A percentile compares a stretch with the other conserved stretches of the same genome.
phyloP scores from a whole-genome alignment of 1,284 basidiomycete species.

The Ustilago xerochloae region DNA sequence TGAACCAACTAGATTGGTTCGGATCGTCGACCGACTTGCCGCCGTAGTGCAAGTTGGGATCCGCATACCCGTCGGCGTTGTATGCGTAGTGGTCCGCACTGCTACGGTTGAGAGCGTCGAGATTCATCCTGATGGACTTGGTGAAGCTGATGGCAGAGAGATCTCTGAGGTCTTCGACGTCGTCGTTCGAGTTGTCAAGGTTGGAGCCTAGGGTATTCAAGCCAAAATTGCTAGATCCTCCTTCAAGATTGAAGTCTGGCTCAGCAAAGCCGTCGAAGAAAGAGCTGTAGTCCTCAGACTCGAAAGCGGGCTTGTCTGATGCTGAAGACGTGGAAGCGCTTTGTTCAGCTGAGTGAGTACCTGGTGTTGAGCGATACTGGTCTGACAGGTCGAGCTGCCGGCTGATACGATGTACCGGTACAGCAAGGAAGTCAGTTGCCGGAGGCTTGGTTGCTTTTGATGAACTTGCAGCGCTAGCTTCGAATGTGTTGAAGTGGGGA shows the following conservation, averaged over 20 bases:
- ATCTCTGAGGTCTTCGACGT: slow-evolving; percentile 27
- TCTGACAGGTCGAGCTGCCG: background rate
- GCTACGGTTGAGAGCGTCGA: slow-evolving; percentile 20
- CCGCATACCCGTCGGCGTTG: slow-evolving; percentile 23
- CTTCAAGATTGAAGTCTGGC: background rate
- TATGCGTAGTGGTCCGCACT: slow-evolving; percentile 29
- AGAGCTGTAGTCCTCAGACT: slow-evolving; percentile 9
- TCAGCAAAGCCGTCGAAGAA: slow-evolving; percentile 21
- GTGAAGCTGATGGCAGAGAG: slow-evolving; percentile 13
- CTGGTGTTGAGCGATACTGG: background rate
- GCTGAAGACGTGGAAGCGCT: background rate
- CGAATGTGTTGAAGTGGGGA: background rate
- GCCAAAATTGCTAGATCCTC: background rate
- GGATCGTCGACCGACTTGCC: slow-evolving; percentile 15
- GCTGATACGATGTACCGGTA: background rate
- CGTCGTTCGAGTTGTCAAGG: background rate
- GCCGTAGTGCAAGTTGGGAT: slow-evolving; percentile 17
- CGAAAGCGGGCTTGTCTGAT: background rate
- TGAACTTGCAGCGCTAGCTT: background rate
- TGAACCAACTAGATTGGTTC: background rate
- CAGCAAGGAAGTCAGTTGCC: background rate
- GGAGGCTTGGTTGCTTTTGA: background rate
- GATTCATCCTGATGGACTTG: slow-evolving; percentile 30
- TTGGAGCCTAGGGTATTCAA: background rate
- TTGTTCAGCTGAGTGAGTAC: background rate